These are phyloP conservation scores for Phytophthora palmivora DNA, from an alignment of 352 stramenopile genomes.

Conservation along the genomic window DNA sequence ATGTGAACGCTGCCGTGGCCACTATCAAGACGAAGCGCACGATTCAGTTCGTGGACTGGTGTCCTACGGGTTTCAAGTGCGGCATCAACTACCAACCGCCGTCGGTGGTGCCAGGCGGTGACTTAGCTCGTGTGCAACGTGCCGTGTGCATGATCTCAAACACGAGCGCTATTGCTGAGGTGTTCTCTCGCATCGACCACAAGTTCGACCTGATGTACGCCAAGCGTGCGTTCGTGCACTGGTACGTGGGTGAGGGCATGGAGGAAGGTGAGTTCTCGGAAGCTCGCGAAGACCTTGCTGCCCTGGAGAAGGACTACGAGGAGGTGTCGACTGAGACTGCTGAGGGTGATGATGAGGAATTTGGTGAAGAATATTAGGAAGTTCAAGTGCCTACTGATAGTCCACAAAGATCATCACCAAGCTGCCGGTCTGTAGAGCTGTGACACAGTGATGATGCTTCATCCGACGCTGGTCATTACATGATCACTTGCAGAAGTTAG, in stretches of 20 bases:
- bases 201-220: constrained; percentile 35
- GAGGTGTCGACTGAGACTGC: constrained; percentile 97
- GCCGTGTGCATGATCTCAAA: too few relatives aligned
- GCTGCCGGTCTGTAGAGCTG: constrained; percentile 28
- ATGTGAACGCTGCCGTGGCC: too few relatives aligned
- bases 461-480: constrained; percentile 10
- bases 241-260: constrained; percentile 99
- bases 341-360: constrained; percentile 94
- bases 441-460: constrained; percentile 18
- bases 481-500: constrained; percentile 11
- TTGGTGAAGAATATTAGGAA: constrained; percentile 87
- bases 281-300: too few relatives aligned
- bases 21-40: too few relatives aligned
- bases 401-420: constrained; percentile 5
- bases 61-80: too few relatives aligned
- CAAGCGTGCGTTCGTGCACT: constrained; percentile 98
- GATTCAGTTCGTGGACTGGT: too few relatives aligned
- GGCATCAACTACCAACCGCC: too few relatives aligned
- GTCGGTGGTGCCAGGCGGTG: too few relatives aligned
- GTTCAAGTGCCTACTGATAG: background rate
- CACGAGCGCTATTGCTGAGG: too few relatives aligned
- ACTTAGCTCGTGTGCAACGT: too few relatives aligned
- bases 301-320: constrained; percentile 99
- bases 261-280: constrained; percentile 99
- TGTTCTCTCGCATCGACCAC: too few relatives aligned